Evolutionary conservation across 1,284 basidiomycete species (phyloP), one percentile per base, ranked within the genome.

Genomic region (Leccinum griseonigrum): DNA sequence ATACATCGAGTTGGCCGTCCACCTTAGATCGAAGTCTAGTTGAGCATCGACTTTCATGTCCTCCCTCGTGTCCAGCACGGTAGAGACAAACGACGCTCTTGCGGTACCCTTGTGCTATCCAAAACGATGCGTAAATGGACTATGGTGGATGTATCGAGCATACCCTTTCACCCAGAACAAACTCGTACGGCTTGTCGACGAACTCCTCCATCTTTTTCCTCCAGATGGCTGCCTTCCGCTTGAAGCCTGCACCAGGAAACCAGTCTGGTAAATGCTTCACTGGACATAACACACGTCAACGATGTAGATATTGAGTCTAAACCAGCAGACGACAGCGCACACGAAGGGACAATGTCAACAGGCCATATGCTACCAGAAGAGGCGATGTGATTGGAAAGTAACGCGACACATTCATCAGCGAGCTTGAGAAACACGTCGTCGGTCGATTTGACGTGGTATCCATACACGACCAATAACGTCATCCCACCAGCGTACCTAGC

Each of bases 1-100:
- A 68, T 87, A 90, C 85, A 90, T 88, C n/a, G 86, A 88, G 69
- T 88, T 89, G 6, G 88, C 88, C 2, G 85, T 83, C 85, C 86
- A 87, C 63, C 85, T 84, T 56, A 90, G 76, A 64, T 90, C 87
- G 62, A 85, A 84, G 65, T 87, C 84, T 38, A 79, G 75, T 51
- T 79, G 73, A 4, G 67, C 65, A 38, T 75, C 70, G 4, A 72
- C 46, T 6, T 66, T 69, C 31, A 67, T 64, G 58, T 60, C 65
- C 3, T 67, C 56, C 4, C 67, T 66, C 29, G 68, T 28, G 48
- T 86, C 83, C 26, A 88, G 73, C 28, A 89, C 75, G 5, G 80
- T 85, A 1, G 85, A 86, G 60, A 85, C 85, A 69, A 90, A 88
- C 1, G 85, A 88, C 0, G 83, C 76, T 40, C 77, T 79, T 38